These are phyloP conservation scores for Colletotrichum sp. DNA, from an alignment of 2,329 filamentous ascomycete genomes.

Conservation along the genomic window DNA sequence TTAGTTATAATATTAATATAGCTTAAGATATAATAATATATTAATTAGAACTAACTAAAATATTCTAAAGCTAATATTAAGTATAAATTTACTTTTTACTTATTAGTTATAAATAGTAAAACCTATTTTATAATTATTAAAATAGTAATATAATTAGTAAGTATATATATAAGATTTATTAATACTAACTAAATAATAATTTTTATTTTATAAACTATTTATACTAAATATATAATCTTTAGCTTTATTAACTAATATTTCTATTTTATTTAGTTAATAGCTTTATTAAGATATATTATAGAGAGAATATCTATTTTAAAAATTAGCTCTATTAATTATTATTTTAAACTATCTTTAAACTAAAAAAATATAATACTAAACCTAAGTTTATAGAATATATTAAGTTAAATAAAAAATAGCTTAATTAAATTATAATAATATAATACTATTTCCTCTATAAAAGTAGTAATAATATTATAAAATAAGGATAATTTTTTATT, in stretches of 20 bases:
- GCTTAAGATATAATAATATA: neutral
- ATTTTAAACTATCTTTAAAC: neutral
- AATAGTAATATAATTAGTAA: neutral
- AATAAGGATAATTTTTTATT: too few species aligned
- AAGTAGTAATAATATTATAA: too few species aligned
- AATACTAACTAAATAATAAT: neutral
- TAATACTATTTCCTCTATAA: neutral
- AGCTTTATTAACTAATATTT: neutral
- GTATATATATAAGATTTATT: neutral
- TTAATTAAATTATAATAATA: neutral
- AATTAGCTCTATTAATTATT: neutral
- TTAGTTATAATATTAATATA: neutral
- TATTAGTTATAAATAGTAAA: neutral
- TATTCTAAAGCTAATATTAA: neutral
- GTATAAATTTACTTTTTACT: neutral
- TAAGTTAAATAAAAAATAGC: neutral
- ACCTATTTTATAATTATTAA: neutral
- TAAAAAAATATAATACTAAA: neutral
- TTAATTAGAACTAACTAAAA: neutral
- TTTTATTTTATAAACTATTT: neutral
- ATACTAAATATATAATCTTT: neutral
- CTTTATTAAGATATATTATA: neutral
- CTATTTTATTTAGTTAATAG: accelerated
- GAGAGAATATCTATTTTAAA: accelerated
- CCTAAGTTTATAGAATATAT: accelerated